Conservation (phyloP, 805 yeast genomes). For the Metschnikowia koreensis region DNA sequence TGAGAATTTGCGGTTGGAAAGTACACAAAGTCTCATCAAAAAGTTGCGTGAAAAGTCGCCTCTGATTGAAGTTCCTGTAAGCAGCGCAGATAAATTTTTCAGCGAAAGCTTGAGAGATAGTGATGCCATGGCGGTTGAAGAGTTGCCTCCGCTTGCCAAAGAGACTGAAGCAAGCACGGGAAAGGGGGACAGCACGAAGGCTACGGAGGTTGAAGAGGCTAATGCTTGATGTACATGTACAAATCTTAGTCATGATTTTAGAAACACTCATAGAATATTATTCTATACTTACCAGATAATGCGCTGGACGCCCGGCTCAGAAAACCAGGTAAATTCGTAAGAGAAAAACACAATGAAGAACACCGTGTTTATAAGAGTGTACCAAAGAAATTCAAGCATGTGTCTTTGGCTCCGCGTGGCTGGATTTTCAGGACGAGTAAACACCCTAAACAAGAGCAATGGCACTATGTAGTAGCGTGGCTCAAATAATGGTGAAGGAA, state of each 20-base stretch:
- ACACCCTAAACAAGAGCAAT: conserved; percentile 67
- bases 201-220: neutral
- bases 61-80: conserved; percentile 7
- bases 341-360: conserved; percentile 56
- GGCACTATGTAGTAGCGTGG: conserved; percentile 92
- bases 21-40: conserved; percentile 4
- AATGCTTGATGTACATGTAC: neutral
- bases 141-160: neutral
- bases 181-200: neutral
- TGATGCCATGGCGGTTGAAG: conserved; percentile 19
- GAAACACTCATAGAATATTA: neutral
- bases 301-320: conserved; percentile 64
- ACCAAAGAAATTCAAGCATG: conserved; percentile 61
- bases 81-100: conserved; percentile 29
- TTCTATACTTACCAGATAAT: conserved; percentile 73
- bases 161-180: neutral
- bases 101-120: conserved; percentile 28
- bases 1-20: conserved; percentile 10
- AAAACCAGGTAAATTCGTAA: conserved; percentile 66
- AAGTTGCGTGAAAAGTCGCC: conserved; percentile 7
- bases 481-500: conserved; percentile 91
- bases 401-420: conserved; percentile 19
- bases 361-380: conserved; percentile 50
- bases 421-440: conserved; percentile 27
- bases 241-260: neutral